Conservation (phyloP, 768 basidiomycete species). For the Amanita muscaria region DNA sequence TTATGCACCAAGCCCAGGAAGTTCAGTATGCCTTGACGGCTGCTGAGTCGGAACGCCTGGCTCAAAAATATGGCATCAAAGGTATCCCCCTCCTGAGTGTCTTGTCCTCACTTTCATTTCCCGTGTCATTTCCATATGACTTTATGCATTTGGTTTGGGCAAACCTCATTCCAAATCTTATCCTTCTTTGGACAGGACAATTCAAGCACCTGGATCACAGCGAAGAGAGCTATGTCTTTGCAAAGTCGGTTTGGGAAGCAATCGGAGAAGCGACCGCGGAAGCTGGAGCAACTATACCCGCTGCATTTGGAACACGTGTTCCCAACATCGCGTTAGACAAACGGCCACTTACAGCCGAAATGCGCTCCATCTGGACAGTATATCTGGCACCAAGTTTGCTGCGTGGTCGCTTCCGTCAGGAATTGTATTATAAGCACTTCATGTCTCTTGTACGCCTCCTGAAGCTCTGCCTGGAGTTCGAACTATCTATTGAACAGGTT, state of each 20-base stretch:
- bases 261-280: constrained; percentile 24
- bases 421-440: constrained; percentile 26
- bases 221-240: constrained; percentile 18
- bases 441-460: constrained; percentile 22
- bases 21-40: constrained; percentile 13
- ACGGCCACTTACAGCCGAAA: constrained; percentile 19
- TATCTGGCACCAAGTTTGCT: constrained; percentile 25
- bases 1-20: constrained; percentile 13
- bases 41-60: constrained; percentile 12
- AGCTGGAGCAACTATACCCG: constrained; percentile 22
- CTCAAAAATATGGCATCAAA: constrained; percentile 25
- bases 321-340: constrained; percentile 19
- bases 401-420: constrained; percentile 13
- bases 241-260: constrained; percentile 24
- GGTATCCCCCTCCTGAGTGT: no score
- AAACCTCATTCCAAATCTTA: no score
- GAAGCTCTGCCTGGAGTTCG: no score
- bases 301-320: constrained; percentile 18
- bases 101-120: constrained; percentile 29
- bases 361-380: constrained; percentile 22
- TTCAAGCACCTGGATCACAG: constrained; percentile 25
- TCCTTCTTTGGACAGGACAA: no score
- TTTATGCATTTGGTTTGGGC: constrained; percentile 40
- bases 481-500: constrained; percentile 13
- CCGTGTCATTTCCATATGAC: constrained; percentile 32